These are phyloP conservation scores for Backusella westeae DNA, from an alignment of 192 early-diverging fungal species.

Conservation along the genomic window DNA sequence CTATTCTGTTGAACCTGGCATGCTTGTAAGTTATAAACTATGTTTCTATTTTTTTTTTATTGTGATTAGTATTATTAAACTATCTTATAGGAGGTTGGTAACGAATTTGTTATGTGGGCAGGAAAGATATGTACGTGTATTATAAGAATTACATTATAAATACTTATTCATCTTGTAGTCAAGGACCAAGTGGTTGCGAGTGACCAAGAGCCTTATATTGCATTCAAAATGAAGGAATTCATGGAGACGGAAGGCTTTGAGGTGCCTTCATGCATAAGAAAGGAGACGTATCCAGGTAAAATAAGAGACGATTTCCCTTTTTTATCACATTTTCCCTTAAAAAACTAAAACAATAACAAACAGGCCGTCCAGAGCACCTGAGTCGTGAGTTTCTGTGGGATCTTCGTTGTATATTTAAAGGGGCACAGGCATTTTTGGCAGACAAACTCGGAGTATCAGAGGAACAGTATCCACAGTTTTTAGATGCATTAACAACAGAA, in stretches of 20 bases:
- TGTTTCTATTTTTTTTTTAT: neutral
- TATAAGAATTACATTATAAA: neutral
- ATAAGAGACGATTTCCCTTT: neutral
- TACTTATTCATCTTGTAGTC: neutral
- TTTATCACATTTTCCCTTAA: neutral
- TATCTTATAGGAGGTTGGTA: constrained; percentile 15
- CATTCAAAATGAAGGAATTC: neutral
- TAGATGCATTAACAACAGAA: neutral
- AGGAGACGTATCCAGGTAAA: constrained; percentile 14
- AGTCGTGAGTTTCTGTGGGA: constrained; percentile 19
- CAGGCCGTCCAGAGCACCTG: neutral
- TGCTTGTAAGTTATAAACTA: constrained; percentile 18
- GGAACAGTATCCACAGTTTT: neutral
- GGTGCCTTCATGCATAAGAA: neutral
- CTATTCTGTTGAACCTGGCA: constrained; percentile 9
- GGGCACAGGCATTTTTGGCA: constrained; percentile 7
- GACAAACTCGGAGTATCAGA: neutral
- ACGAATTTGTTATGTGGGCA: constrained; percentile 11
- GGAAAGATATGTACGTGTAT: constrained; percentile 11
- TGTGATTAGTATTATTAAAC: neutral
- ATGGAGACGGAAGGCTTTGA: neutral
- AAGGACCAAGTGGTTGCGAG: neutral
- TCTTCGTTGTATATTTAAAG: neutral
- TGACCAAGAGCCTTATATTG: constrained; percentile 20
- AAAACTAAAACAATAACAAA: neutral